Conservation (phyloP, 441 rosid genomes). For the Arabidopsis lyrata region DNA sequence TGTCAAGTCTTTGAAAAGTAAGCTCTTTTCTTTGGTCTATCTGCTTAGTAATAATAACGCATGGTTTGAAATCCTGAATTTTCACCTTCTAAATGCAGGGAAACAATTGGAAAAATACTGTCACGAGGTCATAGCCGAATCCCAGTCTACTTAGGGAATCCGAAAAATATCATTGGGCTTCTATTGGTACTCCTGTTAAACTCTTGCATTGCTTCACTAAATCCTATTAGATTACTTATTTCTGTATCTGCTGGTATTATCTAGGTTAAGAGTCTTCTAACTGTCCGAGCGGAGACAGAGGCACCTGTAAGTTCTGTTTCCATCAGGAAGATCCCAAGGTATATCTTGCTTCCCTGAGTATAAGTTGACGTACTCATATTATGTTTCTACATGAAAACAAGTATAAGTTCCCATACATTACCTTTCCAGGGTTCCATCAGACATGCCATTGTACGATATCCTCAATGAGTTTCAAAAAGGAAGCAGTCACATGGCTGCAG, state of each 20-base stretch:
- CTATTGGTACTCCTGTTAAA: conserved; percentile 55
- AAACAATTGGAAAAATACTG: conserved; percentile 76
- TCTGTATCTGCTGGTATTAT: conserved; percentile 28
- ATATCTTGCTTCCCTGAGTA: conserved; percentile 20
- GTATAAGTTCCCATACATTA: conserved; percentile 6
- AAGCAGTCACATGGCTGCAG: conserved; percentile 87
- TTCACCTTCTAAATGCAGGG: conserved; percentile 57
- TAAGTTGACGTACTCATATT: background rate
- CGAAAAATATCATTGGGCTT: conserved; percentile 75
- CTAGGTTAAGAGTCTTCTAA: conserved; percentile 74
- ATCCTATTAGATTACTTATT: background rate
- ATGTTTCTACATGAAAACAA: conserved; percentile 16
- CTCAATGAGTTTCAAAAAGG: conserved; percentile 83
- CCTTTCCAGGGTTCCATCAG: conserved; percentile 64
- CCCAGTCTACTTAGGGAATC: conserved; percentile 73
- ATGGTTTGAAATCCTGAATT: background rate
- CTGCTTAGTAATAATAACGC: background rate
- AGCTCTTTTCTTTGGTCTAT: background rate
- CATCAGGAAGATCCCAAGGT: conserved; percentile 79
- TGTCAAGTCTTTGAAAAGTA: background rate
- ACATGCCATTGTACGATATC: conserved; percentile 82
- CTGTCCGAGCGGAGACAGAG: conserved; percentile 74
- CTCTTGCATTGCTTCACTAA: conserved; percentile 27
- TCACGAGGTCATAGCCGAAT: conserved; percentile 80
- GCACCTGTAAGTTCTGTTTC: conserved; percentile 79